Conservation (phyloP, 2,329 filamentous ascomycete genomes). For the Aureobasidium leucospermi region DNA sequence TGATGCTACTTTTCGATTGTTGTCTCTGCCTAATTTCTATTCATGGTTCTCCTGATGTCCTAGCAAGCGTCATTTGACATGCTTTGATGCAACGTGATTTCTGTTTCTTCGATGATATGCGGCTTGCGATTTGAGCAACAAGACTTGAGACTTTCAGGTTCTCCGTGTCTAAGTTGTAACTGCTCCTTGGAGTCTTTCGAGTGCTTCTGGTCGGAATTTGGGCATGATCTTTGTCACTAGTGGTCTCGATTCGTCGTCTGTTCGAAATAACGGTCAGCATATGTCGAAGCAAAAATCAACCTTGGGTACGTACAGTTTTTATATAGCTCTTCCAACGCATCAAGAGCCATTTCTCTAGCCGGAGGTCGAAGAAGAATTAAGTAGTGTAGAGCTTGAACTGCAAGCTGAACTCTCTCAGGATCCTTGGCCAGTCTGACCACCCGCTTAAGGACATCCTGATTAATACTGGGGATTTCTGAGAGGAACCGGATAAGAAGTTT, state of each 20-base stretch:
- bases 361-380: slow-evolving; percentile 54
- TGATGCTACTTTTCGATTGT: neutral
- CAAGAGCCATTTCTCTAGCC: slow-evolving; percentile 48
- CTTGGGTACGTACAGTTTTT: slow-evolving; percentile 38
- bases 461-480: slow-evolving; percentile 81
- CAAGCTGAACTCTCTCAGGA: slow-evolving; percentile 55
- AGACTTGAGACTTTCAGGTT: neutral
- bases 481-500: slow-evolving; percentile 76
- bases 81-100: neutral
- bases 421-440: slow-evolving; percentile 59
- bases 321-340: slow-evolving; percentile 53
- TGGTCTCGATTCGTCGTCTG: slow-evolving; percentile 39
- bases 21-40: neutral
- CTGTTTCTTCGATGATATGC: neutral
- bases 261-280: neutral
- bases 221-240: slow-evolving; percentile 46
- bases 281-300: neutral
- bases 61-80: neutral
- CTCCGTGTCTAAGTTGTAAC: neutral
- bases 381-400: slow-evolving; percentile 52
- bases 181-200: slow-evolving; percentile 23
- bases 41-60: neutral
- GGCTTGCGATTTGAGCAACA: neutral
- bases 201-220: slow-evolving; percentile 47
- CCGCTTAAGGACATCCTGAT: slow-evolving; percentile 60